Conservation (phyloP, 2,329 filamentous ascomycete species). For the Ophiostoma montium region DNA sequence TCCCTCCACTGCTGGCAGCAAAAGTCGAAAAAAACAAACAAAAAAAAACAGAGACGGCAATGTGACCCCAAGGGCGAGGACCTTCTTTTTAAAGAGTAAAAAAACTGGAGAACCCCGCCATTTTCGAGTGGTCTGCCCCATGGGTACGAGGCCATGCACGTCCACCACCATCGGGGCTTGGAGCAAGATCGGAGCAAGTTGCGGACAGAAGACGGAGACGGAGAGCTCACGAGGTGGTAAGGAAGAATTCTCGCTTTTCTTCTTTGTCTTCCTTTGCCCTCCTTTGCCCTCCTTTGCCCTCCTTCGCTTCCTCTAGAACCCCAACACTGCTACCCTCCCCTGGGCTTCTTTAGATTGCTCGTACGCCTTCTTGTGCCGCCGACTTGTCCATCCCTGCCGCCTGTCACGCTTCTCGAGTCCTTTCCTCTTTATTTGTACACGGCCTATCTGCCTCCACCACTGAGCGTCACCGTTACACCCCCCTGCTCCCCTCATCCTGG, state of each 20-base stretch:
- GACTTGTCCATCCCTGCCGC: no score
- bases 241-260: no score
- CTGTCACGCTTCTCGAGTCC: not conserved
- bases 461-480: not conserved
- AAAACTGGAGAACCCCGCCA: not conserved
- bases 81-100: not conserved
- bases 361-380: constrained; percentile 14
- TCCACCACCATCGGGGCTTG: no score
- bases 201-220: no score
- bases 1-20: not conserved
- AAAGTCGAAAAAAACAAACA: not conserved
- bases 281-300: not conserved
- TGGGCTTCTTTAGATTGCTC: constrained; percentile 20
- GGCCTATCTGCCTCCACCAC: not conserved
- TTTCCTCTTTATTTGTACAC: constrained; percentile 7
- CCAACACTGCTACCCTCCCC: constrained; percentile 14
- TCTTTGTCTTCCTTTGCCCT: no score
- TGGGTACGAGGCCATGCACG: no score
- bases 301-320: constrained; percentile 12
- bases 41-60: not conserved
- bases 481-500: not conserved
- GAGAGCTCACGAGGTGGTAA: no score
- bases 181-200: no score
- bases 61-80: not conserved
- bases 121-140: constrained; percentile 10